Conservation (phyloP, 2,329 filamentous ascomycete genomes). For the Monosporascus sp. region DNA sequence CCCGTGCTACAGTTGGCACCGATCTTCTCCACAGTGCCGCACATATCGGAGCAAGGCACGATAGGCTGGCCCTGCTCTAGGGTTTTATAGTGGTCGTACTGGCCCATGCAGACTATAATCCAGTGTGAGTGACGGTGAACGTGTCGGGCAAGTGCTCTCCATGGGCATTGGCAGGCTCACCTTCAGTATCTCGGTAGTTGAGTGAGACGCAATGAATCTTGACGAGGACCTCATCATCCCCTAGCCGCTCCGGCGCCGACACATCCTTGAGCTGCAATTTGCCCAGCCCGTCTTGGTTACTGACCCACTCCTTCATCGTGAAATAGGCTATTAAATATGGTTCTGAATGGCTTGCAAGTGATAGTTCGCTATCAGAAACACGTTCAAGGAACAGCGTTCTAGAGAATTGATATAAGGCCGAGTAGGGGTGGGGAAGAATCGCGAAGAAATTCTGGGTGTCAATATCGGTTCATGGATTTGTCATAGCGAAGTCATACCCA, state of each 20-base stretch:
- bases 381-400: too few species aligned
- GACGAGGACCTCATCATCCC: slow-evolving; percentile 46
- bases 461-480: too few species aligned
- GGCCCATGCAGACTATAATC: slow-evolving; percentile 52
- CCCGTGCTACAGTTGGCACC: slow-evolving; percentile 35
- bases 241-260: slow-evolving; percentile 38
- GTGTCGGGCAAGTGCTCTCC: too few species aligned
- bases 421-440: too few species aligned
- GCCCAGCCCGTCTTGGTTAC: slow-evolving; percentile 49
- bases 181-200: slow-evolving; percentile 46
- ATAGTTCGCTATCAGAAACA: too few species aligned
- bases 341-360: too few species aligned
- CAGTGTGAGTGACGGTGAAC: too few species aligned
- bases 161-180: slow-evolving; percentile 18
- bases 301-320: slow-evolving; percentile 45
- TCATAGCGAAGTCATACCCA: too few species aligned
- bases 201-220: slow-evolving; percentile 41
- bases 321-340: too few species aligned
- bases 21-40: slow-evolving; percentile 51
- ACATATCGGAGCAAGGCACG: slow-evolving; percentile 67
- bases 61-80: slow-evolving; percentile 36
- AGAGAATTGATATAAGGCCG: too few species aligned
- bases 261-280: slow-evolving; percentile 40
- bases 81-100: slow-evolving; percentile 61
- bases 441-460: too few species aligned